Base-by-base conservation (phyloP, 2,329 filamentous ascomycete species). In the Fusarium sp. region DNA sequence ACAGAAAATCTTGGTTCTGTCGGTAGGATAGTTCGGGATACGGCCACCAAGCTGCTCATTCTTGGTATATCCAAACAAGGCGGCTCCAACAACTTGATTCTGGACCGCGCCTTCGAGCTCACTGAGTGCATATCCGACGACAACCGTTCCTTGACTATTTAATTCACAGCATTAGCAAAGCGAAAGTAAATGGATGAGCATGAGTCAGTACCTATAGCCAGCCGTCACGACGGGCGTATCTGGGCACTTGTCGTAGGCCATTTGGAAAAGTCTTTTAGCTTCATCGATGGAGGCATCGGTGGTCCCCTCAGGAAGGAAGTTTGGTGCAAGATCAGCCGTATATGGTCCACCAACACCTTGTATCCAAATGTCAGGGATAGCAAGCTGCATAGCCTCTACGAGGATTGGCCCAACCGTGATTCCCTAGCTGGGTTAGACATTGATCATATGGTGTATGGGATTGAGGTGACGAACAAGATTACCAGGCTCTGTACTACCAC, bases 301-400 rank as follows among this genome's bases (percentile, higher is more conserved):
- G 0, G 63, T 46, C 13, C 63, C 63, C 9, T 65, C 63, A 1
- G 19, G 63, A 16, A 38, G 21, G 4, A 65, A 63, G 40, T 65
- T 65, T 0, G 60, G 40, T 2, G 33, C 37, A 1, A 65, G 46
- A 9, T 64, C 63, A 2, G 63, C 63, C 5, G 32, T 44, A 15
- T 65, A 65, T 0, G 60, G 63, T 0, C 63, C 60, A 9, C 63
- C 63, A 25, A 64, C 63, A 18, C 63, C 63, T 18, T 65, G 63
- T 6, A 65, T 40, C 63, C 63, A 65, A 6, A 65, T 58, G 3
- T n/a, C 30, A 9, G 54, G 54, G 19, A 58, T 47, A 12, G 38
- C 30, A 4, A 46, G n/a, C n/a, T 47, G 40, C 54, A 58, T 28
- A 3, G 54, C 40, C 16, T 58, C 54, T 3, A 21, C 54, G 3